phyloP scores from a whole-genome alignment of 169 alveolate genomes.

The Babesia bovis region DNA sequence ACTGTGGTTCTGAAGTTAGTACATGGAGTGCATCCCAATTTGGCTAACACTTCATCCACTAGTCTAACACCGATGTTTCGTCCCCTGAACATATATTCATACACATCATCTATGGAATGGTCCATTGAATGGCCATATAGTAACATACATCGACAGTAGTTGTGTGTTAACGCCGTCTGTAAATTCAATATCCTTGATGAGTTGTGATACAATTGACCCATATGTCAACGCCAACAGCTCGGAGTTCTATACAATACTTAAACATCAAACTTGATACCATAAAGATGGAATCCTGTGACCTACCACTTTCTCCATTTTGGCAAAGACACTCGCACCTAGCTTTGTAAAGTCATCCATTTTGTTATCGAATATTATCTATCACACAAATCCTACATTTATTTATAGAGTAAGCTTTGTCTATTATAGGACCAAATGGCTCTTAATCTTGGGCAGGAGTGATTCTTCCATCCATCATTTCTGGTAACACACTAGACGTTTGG shows the following conservation, averaged over 20 bases:
- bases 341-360: constrained; percentile 69
- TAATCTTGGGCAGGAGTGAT: no score
- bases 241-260: constrained; percentile 71
- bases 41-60: constrained; percentile 76
- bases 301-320: constrained; percentile 76
- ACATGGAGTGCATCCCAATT: constrained; percentile 74
- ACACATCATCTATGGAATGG: background rate
- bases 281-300: background rate
- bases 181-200: constrained; percentile 86
- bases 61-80: constrained; percentile 71
- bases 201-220: constrained; percentile 87
- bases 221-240: constrained; percentile 87
- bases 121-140: background rate
- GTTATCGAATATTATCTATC: constrained; percentile 7
- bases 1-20: constrained; percentile 74
- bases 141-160: constrained; percentile 74
- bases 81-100: constrained; percentile 62
- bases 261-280: constrained; percentile 12
- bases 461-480: no score
- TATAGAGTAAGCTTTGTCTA: no score
- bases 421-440: no score
- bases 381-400: no score
- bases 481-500: no score
- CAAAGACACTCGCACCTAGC: constrained; percentile 76
- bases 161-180: constrained; percentile 89